Base-by-base conservation (phyloP, 805 yeast genomes). In the Schizosaccharomyces lindneri region DNA sequence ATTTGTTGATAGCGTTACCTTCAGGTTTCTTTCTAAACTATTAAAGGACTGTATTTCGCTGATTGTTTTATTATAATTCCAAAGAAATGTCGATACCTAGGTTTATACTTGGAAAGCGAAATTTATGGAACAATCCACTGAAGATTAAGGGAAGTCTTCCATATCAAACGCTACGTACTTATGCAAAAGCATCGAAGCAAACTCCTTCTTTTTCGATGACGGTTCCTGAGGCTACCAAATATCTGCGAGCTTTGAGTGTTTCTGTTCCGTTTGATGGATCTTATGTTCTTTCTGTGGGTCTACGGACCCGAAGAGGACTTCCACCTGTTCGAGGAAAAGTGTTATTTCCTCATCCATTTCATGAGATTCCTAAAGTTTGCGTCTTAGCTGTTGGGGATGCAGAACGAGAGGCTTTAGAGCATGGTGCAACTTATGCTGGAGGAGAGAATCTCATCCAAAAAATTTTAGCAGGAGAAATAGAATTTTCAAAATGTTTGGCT, bases 401-500 rank as follows among this genome's bases (percentile, higher is more conserved):
- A 55, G 76, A 78, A 19, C 76, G 77, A 55, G 74, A 76, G 62
- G 81, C 89, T 4, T 72, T 76, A 55, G 73, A 72, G 11, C 76
- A 80, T 29, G 86, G 88, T 55, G 86, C 87, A 27, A 70, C 76
- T 15, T 66, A 77, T 5, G 85, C 82, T 29, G 97, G 95, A 24
- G 94, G 93, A 13, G 70, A 74, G 43, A 85, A 84, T 31, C 73
- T 87, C 61, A 75, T 93, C 41, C 82, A 81, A 43, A 70, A 76
- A 61, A 83, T 90, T 65, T 72, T 75, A 59, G 79, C 80, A 24
- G 80, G 79, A 19, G 73, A 74, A 41, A 68, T 81, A 41, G 77
- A 79, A 65, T 84, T 82, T 67, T 88, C 87, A 68, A 83, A 82
- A 68, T 81, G 87, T 59, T 83, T 84, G 69, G 94, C 95, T 5